These are phyloP conservation scores for Lathyrus tuberosus DNA, from an alignment of 306 rosid species.

Conservation along the genomic window DNA sequence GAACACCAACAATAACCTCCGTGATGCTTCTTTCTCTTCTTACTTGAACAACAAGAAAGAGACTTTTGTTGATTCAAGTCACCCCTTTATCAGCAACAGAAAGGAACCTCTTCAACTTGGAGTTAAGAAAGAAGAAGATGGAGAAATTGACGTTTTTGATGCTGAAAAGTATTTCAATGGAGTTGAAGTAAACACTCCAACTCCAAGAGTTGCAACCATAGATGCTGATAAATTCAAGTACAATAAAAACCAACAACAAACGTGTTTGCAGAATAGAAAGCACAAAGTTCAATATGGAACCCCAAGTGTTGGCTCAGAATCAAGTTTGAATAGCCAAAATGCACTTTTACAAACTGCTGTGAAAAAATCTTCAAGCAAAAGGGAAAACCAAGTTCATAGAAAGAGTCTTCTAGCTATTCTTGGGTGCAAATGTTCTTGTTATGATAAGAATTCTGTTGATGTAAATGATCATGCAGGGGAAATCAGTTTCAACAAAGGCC, in stretches of 20 bases:
- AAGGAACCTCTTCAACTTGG: constrained; percentile 37
- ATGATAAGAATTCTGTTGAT: constrained; percentile 70
- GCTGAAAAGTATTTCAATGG: constrained; percentile 98
- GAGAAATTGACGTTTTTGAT: constrained; percentile 80
- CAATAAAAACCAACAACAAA: constrained; percentile 36
- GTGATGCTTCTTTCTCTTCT: constrained; percentile 59
- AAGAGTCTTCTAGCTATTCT: constrained; percentile 59
- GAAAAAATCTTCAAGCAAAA: constrained; percentile 42
- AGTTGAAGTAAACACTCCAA: constrained; percentile 47
- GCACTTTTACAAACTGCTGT: constrained; percentile 46
- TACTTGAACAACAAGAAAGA: constrained; percentile 51
- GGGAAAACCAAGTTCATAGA: constrained; percentile 38
- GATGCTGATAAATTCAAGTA: constrained; percentile 39
- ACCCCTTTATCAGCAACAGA: constrained; percentile 35
- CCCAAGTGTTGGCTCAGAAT: constrained; percentile 73
- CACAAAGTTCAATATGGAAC: constrained; percentile 50
- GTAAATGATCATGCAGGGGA: constrained; percentile 54
- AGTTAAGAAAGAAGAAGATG: constrained; percentile 62
- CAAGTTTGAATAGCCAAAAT: constrained; percentile 85
- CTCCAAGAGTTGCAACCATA: constrained; percentile 41
- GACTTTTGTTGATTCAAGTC: constrained; percentile 44
- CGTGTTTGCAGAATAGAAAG: constrained; percentile 32
- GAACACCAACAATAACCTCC: constrained; percentile 33
- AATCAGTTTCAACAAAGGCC: constrained; percentile 55
- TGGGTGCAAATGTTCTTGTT: constrained; percentile 76